Evolutionary conservation across 176 grass and related monocot species (phyloP), one percentile per base, ranked within the genome.

Genomic region (Poa annua): DNA sequence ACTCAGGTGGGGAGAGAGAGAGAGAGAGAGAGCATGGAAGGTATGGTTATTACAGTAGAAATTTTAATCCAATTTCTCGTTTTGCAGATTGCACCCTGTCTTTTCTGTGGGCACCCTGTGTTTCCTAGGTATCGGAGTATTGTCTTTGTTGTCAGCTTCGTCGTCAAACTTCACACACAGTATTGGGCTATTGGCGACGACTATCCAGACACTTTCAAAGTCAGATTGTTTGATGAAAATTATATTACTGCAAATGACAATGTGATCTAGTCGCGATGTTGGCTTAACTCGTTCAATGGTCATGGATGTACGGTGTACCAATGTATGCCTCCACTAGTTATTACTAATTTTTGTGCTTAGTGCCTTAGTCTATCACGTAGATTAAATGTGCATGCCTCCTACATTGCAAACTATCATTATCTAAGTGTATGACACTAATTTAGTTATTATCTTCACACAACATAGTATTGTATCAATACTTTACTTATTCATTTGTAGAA

Each of bases 51-150:
- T 4, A n/a, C n/a, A n/a, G n/a, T n/a, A 49, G 16, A 86, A 78
- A 60, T 74, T 60, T 83, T 49, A 66, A 49, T 57, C 20, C 9
- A 49, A 47, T 21, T 64, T 44, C 5, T 66, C 11, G 0, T 25
- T 84, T 86, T 83, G 66, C 67, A 86, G 65, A 78, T 79, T 51
- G 41, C 79, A 74, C 88, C 80, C 84, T 74, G 4, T 1, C 5
- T 15, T 59, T 48, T 66, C 54, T 20, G 10, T 19, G 34, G 36
- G 29, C 78, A n/a, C n/a, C n/a, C n/a, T n/a, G 6, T 1, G 3
- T 20, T 66, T 65, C 34, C 63, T 10, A 20, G 42, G 16, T 81
- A 68, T 71, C 11, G 26, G 2, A 21, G 20, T 63, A 15, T 61
- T 33, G 20, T 51, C 26, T 9, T 36, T 32, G 22, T 29, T 50